phyloP scores from a whole-genome alignment of 805 yeast genomes.

The Suhomyces canberraensis region DNA sequence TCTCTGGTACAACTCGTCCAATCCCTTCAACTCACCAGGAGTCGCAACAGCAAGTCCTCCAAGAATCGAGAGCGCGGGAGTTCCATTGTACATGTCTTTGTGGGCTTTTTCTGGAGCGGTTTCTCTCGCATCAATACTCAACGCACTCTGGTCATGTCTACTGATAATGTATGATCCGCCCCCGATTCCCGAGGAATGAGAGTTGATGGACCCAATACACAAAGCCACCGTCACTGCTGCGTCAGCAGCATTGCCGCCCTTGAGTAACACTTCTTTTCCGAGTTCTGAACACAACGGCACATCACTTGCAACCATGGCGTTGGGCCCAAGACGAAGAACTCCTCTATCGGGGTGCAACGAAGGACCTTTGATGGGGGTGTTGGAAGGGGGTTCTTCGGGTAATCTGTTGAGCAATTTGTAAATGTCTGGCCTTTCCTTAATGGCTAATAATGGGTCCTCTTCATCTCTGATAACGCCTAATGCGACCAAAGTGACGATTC shows the following conservation, averaged over 20 bases:
- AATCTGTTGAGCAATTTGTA: background rate
- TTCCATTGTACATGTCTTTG: slow-evolving; percentile 60
- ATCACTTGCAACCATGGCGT: slow-evolving; percentile 70
- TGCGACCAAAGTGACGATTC: too few relatives aligned
- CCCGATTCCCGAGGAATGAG: slow-evolving; percentile 86
- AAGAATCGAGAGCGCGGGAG: slow-evolving; percentile 50
- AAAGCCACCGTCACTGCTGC: slow-evolving; percentile 86
- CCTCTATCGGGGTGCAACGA: slow-evolving; percentile 41
- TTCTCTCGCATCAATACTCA: slow-evolving; percentile 83
- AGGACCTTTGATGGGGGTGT: slow-evolving; percentile 27
- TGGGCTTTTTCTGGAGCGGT: slow-evolving; percentile 68
- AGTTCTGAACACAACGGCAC: slow-evolving; percentile 58
- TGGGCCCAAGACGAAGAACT: slow-evolving; percentile 36
- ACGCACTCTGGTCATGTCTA: slow-evolving; percentile 30
- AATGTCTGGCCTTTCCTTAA: background rate
- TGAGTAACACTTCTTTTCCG: slow-evolving; percentile 53
- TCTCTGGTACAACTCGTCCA: slow-evolving; percentile 53
- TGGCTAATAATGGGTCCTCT: background rate
- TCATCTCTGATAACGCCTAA: background rate
- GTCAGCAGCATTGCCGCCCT: slow-evolving; percentile 85
- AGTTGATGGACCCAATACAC: slow-evolving; percentile 81
- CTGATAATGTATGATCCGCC: slow-evolving; percentile 79
- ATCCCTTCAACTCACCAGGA: slow-evolving; percentile 90
- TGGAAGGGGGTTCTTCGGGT: slow-evolving; percentile 3
- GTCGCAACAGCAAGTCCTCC: slow-evolving; percentile 89